phyloP scores from a whole-genome alignment of 805 yeast genomes.

The Yarrowia yakushimensis region DNA sequence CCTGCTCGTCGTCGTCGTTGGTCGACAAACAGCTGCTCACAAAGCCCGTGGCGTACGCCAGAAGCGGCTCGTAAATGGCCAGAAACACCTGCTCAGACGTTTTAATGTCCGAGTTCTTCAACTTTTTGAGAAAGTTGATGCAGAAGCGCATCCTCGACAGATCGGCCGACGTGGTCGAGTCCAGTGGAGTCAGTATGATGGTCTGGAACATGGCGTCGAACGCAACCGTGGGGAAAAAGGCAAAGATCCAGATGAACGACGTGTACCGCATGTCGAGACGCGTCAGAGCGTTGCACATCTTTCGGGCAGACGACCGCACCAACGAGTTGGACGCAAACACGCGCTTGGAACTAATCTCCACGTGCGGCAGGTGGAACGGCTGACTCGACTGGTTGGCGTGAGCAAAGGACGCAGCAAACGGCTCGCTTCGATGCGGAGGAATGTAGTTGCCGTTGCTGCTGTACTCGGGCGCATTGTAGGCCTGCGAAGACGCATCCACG shows the following conservation, averaged over 20 bases:
- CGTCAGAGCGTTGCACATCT: not conserved
- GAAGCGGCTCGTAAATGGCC: conserved; percentile 1
- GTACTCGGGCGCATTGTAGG: not conserved
- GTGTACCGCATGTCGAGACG: not conserved
- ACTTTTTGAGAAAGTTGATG: not conserved
- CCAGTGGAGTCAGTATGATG: not conserved
- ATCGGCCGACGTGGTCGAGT: not conserved
- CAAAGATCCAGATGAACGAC: conserved; percentile 14
- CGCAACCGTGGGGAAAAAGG: not conserved
- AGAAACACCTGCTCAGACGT: not conserved
- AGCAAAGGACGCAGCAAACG: not conserved
- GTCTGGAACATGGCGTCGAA: conserved; percentile 1
- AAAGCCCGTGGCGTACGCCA: conserved; percentile 14
- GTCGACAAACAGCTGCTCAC: not conserved
- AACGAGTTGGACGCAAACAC: conserved; percentile 4
- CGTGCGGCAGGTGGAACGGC: not conserved
- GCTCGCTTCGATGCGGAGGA: not conserved
- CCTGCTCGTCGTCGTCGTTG: not conserved
- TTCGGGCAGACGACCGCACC: not conserved
- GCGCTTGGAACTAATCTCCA: not conserved
- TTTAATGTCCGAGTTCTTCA: not conserved
- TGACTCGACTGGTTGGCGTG: not conserved
- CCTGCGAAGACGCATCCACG: not conserved
- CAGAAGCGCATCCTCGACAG: conserved; percentile 1
- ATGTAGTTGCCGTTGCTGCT: not conserved